Percentiles rank a stretch among this genome's conserved stretches.
Conservation (phyloP, 2,329 filamentous ascomycete genomes). For the Nothophoma quercina region DNA sequence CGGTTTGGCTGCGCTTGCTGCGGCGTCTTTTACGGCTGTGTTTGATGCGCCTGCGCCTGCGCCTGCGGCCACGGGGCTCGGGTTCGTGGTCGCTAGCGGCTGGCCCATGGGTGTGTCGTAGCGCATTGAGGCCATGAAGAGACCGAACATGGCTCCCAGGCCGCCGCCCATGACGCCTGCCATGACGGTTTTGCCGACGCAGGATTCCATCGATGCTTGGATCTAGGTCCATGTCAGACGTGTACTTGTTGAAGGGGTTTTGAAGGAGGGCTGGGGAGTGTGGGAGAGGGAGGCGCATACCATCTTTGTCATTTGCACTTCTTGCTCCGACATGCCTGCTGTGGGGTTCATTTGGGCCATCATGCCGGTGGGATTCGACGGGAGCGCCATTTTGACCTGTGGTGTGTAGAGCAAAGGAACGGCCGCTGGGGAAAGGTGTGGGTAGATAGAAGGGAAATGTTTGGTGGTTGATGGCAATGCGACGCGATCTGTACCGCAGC, state of each 20-base stretch:
- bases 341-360: conserved; percentile 42
- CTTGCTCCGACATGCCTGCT: conserved; percentile 53
- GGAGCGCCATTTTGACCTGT: conserved; percentile 41
- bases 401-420: background rate
- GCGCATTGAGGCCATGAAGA: conserved; percentile 99
- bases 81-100: conserved; percentile 7
- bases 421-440: background rate
- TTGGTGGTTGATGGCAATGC: conserved; percentile 5
- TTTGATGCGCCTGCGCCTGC: conserved; percentile 19
- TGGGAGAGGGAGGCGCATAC: conserved; percentile 38
- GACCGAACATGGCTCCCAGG: conserved; percentile 89
- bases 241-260: conserved; percentile 4
- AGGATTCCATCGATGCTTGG: conserved; percentile 88
- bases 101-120: conserved; percentile 88
- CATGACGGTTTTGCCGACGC: conserved; percentile 85
- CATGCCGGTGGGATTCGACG: conserved; percentile 34
- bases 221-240: conserved; percentile 73
- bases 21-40: conserved; percentile 48
- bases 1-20: conserved; percentile 40
- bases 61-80: conserved; percentile 45
- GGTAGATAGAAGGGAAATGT: background rate
- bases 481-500: conserved; percentile 3
- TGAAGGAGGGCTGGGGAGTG: background rate
- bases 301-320: conserved; percentile 58
- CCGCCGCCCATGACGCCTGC: conserved; percentile 94